Evolutionary conservation across 2,329 filamentous ascomycete species (phyloP), one percentile per base, ranked within the genome.

Genomic region (Alternaria rosae): DNA sequence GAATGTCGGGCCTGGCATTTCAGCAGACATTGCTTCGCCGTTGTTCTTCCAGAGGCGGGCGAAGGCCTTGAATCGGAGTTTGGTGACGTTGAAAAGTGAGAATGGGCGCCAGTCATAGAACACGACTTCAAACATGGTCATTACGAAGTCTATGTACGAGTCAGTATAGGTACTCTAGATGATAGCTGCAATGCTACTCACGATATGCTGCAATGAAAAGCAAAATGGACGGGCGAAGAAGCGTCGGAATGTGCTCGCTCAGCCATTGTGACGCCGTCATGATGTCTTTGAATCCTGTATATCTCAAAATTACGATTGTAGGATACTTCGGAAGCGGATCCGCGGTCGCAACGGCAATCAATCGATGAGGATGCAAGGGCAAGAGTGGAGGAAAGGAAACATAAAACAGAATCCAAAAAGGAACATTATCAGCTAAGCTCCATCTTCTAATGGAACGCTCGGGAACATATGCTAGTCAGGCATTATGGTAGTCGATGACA

Each of bases 1-100:
- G 23, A 66, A 65, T 9, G 72, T 62, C 6, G 70, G 69, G n/a
- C 71, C 74, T 11, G 79, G 73, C 76, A 80, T 78, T 28, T 77
- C 73, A 15, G 62, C 57, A 2, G 78, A 79, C 77, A 80, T 78
- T 35, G 62, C 70, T 56, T 71, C 70, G 62, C 78, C 78, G 44
- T 78, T 76, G 30, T 71, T 54, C 8, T 64, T 75, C 78, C 77
- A 80, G 23, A 80, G 68, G 32, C 77, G 70, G 9, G 75, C 74
- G 52, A 79, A 80, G 50, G 71, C 70, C 58, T 71, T 74, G 58
- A 70, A 70, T 32, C 74, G 76, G 7, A 80, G 63, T 8, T 67
- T 62, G 13, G 69, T 71, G 38, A 78, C 52, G 26, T 76, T 67
- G 66, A 78, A 61, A 20, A 79, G 70, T 8, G 71, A 59, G 30